Evolutionary conservation across 75 land plant species (phyloP).

Genomic region (Larix kaempferi): DNA sequence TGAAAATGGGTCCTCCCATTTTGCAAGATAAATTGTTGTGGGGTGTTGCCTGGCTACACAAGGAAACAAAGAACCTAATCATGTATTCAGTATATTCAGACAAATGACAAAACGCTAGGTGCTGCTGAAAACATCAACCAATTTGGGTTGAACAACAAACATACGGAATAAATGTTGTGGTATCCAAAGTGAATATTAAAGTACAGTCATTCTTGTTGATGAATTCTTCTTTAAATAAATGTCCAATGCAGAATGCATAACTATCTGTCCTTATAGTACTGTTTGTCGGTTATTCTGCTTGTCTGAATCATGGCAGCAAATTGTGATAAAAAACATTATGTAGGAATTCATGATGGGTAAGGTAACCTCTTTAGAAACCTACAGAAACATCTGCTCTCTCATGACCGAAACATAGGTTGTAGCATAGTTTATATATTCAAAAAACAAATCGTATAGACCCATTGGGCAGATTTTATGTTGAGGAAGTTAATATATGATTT

Average conservation of each 20-base stretch:
- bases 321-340: not conserved
- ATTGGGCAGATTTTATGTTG: no score
- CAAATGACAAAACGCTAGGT: constrained; percentile 53
- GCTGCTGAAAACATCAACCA: constrained; percentile 68
- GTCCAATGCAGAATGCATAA: no score
- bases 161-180: constrained; percentile 90
- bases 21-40: constrained; percentile 82
- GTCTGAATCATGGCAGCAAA: no score
- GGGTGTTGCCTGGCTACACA: constrained; percentile 94
- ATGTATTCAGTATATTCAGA: constrained; percentile 68
- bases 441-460: not conserved
- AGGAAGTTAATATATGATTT: no score
- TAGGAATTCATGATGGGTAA: constrained; percentile 82
- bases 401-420: constrained; percentile 50
- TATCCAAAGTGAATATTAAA: constrained; percentile 54
- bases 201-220: no score
- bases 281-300: no score
- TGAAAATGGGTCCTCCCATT: not conserved
- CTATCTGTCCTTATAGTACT: no score
- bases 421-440: constrained; percentile 13
- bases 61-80: constrained; percentile 53
- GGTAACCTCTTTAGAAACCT: constrained; percentile 36
- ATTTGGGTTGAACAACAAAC: constrained; percentile 94
- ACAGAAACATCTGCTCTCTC: constrained; percentile 55
- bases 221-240: no score